Evolutionary conservation across 2,329 filamentous ascomycete species (phyloP), one percentile per base, ranked within the genome.

Genomic region (Aspergillus thermomutatus): DNA sequence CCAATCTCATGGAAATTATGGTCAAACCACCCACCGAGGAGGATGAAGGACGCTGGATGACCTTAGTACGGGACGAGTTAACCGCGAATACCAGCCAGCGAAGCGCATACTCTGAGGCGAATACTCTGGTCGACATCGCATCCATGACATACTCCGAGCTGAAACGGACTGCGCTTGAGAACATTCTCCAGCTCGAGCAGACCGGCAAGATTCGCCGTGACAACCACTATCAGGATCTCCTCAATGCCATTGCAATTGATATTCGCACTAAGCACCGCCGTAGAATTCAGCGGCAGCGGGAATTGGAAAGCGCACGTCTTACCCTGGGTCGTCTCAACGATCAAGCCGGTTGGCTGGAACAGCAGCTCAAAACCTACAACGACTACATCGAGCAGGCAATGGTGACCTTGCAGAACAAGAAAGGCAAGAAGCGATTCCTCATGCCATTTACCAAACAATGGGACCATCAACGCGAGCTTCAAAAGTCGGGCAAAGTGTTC

Each of bases 351-450:
- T 99, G 95, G 76, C 83, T 99, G 9, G 94, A 99, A 71, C 89
- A 92, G 66, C 94, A 99, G 77, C 85, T 96, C 59, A 96, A 96
- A 81, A 94, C 88, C 63, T 99, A 99, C 78, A 96, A 99, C 72
- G 92, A 99, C 77, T 99, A 99, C 76, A 96, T 99, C 69, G 95
- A 99, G 78, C 92, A 96, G 74, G 93, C 94, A 50, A 97, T 99
- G 91, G 83, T 92, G 58, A 99, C 95, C 4, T 81, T 99, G 57
- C 94, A 97, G 75, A 96, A 90, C 77, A 96, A 97, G 75, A 97
- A 97, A 77, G 92, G 88, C 60, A 95, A 95, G 79, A 96, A 95
- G 75, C 86, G 89, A 53, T 97, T 97, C 81, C 83, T 97, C 55
- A 84, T 99, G 73, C 94, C 94, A 14, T 99, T 99, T 74, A 97